Percentiles rank a stretch among this genome's conserved stretches.
These are phyloP conservation scores for Spinellus fusiger DNA, from an alignment of 192 early-diverging fungal genomes.

Conservation along the genomic window DNA sequence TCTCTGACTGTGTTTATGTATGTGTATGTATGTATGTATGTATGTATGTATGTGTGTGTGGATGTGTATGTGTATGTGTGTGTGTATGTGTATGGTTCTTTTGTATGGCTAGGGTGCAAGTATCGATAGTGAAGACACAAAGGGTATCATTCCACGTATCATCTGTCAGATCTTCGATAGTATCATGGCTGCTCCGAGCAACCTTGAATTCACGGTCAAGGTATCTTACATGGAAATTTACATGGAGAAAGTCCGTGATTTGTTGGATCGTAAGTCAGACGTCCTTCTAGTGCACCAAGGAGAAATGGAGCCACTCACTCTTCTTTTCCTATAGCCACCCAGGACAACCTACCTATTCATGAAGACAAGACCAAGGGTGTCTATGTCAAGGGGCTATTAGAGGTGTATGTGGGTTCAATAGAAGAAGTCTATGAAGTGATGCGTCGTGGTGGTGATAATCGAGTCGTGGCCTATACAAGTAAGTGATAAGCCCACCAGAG, in stretches of 20 bases:
- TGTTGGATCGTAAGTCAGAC: conserved; percentile 71
- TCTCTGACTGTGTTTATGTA: neutral
- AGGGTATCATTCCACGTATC: conserved; percentile 96
- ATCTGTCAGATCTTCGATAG: conserved; percentile 91
- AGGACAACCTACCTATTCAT: conserved; percentile 92
- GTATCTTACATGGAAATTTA: conserved; percentile 99
- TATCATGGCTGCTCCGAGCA: conserved; percentile 86
- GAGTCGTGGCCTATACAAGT: conserved; percentile 91
- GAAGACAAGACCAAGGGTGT: conserved; percentile 97
- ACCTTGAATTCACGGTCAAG: conserved; percentile 96
- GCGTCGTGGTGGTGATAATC: conserved; percentile 83
- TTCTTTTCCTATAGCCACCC: conserved; percentile 43
- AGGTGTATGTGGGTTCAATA: conserved; percentile 95
- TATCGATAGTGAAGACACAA: conserved; percentile 84
- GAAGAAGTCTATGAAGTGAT: conserved; percentile 97
- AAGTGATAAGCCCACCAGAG: conserved; percentile 19
- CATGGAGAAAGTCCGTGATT: conserved; percentile 98
- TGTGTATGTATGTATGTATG: neutral
- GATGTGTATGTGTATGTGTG: neutral
- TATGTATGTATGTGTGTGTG: neutral
- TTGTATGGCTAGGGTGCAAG: conserved; percentile 67
- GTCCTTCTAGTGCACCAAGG: neutral
- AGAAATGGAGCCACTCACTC: neutral
- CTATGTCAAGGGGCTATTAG: conserved; percentile 96
- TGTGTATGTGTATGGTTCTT: conserved; percentile 16